phyloP scores from a whole-genome alignment of 257 asterid genomes.

The Nicotiana attenuata region DNA sequence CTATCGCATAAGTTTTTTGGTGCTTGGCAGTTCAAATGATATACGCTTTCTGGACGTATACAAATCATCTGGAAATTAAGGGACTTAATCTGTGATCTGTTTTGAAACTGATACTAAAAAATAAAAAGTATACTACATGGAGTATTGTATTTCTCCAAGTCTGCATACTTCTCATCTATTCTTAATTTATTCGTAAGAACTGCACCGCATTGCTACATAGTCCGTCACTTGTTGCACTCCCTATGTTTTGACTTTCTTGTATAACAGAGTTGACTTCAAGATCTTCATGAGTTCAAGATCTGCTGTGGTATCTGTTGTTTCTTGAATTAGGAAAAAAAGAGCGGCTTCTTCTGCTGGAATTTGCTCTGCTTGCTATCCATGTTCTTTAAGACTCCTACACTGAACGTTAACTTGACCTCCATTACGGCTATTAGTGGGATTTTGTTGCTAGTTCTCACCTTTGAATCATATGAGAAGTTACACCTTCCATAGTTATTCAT shows the following conservation, averaged over 20 bases:
- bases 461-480: conserved; percentile 21
- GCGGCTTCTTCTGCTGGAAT: conserved; percentile 49
- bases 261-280: conserved; percentile 4
- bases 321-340: conserved; percentile 55
- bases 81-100: no score
- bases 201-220: not conserved
- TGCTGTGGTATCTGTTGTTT: conserved; percentile 15
- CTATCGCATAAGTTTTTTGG: no score
- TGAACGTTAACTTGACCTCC: not conserved
- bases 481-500: conserved; percentile 11
- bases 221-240: not conserved
- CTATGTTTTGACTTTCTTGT: not conserved
- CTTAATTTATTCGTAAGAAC: no score
- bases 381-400: conserved; percentile 26
- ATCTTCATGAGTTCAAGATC: conserved; percentile 15
- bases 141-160: no score
- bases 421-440: conserved; percentile 3
- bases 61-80: no score
- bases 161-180: no score
- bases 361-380: conserved; percentile 35
- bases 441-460: conserved; percentile 1
- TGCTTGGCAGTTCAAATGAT: no score
- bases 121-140: no score
- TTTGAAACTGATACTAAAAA: no score
- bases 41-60: no score